These are phyloP conservation scores for Tolypocladium guangdongense DNA, from an alignment of 2,329 filamentous ascomycete genomes.

Conservation along the genomic window DNA sequence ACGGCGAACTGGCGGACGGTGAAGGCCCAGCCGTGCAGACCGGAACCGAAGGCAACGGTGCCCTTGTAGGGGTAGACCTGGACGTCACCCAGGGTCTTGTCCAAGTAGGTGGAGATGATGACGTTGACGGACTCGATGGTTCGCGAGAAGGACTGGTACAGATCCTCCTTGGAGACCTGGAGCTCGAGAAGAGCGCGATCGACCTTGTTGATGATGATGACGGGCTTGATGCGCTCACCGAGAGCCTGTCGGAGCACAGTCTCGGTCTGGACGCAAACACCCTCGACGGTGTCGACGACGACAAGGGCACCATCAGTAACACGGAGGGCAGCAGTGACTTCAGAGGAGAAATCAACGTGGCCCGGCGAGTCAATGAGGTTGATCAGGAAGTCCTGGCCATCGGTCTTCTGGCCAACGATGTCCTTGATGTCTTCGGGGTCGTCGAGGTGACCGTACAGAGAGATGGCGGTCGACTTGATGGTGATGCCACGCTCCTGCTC, in stretches of 20 bases:
- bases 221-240: conserved; percentile 99
- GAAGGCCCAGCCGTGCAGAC: conserved; percentile 99
- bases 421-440: conserved; percentile 88
- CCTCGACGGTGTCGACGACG: conserved; percentile 98
- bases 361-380: conserved; percentile 99
- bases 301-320: conserved; percentile 99
- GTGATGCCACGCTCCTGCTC: conserved; percentile 99
- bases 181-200: conserved; percentile 98
- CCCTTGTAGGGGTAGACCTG: conserved; percentile 98
- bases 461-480: conserved; percentile 99
- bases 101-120: conserved; percentile 97
- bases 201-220: conserved; percentile 99
- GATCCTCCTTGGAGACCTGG: conserved; percentile 95
- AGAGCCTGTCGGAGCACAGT: conserved; percentile 98
- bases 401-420: conserved; percentile 75
- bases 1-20: conserved; percentile 95
- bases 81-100: conserved; percentile 93
- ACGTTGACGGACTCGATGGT: conserved; percentile 99
- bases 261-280: conserved; percentile 99
- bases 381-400: conserved; percentile 97
- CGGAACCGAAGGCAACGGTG: conserved; percentile 97
- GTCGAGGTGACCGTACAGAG: conserved; percentile 78
- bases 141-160: conserved; percentile 99
- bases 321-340: conserved; percentile 98
- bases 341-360: conserved; percentile 99